These are phyloP conservation scores for Kwoniella sp. DNA, from an alignment of 768 basidiomycete species.

Conservation along the genomic window DNA sequence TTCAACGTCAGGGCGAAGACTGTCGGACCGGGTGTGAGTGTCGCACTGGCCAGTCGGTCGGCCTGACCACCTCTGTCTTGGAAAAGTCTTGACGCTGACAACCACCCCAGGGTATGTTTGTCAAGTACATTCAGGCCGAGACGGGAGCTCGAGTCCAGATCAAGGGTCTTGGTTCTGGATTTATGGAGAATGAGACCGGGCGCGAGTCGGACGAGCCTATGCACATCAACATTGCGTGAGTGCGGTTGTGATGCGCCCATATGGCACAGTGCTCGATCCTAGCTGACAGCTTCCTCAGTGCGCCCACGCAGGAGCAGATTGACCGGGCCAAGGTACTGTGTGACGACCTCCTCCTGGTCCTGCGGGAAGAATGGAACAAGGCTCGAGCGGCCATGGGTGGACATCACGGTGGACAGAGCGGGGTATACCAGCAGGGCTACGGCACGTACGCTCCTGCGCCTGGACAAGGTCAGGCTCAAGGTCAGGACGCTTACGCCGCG, in stretches of 20 bases:
- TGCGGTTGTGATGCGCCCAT: too few relatives aligned
- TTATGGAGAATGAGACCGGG: constrained; percentile 85
- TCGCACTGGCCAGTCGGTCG: not conserved
- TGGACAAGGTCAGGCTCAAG: constrained; percentile 8
- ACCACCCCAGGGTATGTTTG: constrained; percentile 73
- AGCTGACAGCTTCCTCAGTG: constrained; percentile 51
- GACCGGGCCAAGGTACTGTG: constrained; percentile 80
- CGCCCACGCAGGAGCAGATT: constrained; percentile 82
- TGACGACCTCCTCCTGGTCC: constrained; percentile 84
- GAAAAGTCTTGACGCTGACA: not conserved
- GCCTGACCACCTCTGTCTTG: not conserved
- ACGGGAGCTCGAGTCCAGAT: constrained; percentile 95
- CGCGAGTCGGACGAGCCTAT: constrained; percentile 82
- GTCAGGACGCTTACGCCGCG: constrained; percentile 36
- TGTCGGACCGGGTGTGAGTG: constrained; percentile 80
- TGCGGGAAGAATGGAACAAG: constrained; percentile 80
- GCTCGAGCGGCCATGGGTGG: constrained; percentile 52
- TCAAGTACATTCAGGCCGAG: constrained; percentile 96
- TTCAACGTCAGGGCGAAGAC: constrained; percentile 98
- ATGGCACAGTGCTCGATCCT: constrained; percentile 1
- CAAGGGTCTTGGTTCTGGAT: constrained; percentile 90
- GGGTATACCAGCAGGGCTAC: constrained; percentile 36
- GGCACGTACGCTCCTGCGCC: constrained; percentile 21
- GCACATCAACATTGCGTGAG: constrained; percentile 86
- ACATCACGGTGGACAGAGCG: constrained; percentile 27